Evolutionary conservation across 441 rosid genomes (phyloP), one percentile per base, ranked within the genome.

Genomic region (Lepidium campestre): DNA sequence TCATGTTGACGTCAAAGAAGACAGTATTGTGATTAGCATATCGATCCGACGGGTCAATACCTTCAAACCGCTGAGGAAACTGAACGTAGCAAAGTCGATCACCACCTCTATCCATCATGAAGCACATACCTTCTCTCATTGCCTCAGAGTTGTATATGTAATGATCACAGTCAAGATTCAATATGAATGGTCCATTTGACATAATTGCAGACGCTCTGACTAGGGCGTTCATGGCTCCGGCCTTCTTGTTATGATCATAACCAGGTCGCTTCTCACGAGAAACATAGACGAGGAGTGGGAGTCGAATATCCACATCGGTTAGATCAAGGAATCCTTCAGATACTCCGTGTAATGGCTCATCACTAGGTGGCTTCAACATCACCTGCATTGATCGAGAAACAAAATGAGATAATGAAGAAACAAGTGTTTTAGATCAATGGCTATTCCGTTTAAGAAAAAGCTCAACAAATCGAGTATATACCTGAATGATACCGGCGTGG

Each of bases 91-190:
- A 91, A 64, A 91, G 44, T 17, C 97, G 76, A 53, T 91, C 97
- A 15, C 97, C 97, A 48, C 97, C 97, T 74, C 93, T 68, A 73
- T 91, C 97, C 97, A 91, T 85, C 97, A 91, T 91, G 80, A 91
- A 91, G 72, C 97, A 91, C 93, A 88, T 91, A 57, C 97, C 97
- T 78, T 91, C 97, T 75, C 91, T 88, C 74, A 91, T 41, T 14
- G 96, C 93, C 75, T 79, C 82, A 48, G 96, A 91, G 75, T 91
- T 88, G 84, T 88, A 88, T 63, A 91, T 86, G 70, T 91, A 91
- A 78, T 91, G 97, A 63, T 91, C 97, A 70, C 97, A 91, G 67
- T 91, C 97, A 39, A 91, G 97, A 82, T 91, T 91, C 61, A 91
- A 82, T 76, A 88, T 91, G 73, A 91, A 91, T 3, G 97, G 91